These are phyloP conservation scores for Dryadomyces quercivorus DNA, from an alignment of 2,329 filamentous ascomycete species.

Conservation along the genomic window DNA sequence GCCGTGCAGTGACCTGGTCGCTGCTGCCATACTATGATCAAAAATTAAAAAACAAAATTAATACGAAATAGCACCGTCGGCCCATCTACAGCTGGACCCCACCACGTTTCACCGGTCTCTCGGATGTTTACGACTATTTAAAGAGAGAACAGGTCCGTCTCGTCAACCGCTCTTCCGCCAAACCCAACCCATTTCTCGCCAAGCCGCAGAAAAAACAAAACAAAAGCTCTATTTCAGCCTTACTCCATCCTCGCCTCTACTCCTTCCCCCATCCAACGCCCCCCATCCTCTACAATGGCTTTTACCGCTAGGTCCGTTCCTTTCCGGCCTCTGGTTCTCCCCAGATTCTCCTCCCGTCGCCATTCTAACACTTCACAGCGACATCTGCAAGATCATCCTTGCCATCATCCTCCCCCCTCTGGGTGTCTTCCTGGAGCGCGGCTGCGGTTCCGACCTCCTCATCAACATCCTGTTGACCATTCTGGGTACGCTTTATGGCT, in stretches of 20 bases:
- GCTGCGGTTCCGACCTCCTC: constrained; percentile 74
- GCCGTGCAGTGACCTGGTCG: too few species aligned
- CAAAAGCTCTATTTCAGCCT: background rate
- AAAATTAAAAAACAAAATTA: too few species aligned
- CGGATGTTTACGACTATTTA: background rate
- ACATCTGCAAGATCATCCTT: constrained; percentile 62
- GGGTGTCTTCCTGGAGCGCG: constrained; percentile 88
- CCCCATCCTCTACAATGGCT: constrained; percentile 33
- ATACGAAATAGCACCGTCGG: too few species aligned
- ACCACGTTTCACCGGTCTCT: background rate
- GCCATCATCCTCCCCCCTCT: constrained; percentile 82
- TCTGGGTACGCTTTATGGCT: constrained; percentile 33
- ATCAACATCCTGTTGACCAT: constrained; percentile 89
- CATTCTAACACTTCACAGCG: constrained; percentile 18
- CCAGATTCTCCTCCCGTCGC: too few species aligned
- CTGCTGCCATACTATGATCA: too few species aligned
- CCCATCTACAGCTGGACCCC: background rate
- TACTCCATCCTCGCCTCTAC: background rate
- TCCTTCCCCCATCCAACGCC: background rate
- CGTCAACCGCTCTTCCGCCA: background rate
- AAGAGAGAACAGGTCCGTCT: background rate
- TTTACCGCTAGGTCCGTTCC: constrained; percentile 41
- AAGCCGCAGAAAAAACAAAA: background rate
- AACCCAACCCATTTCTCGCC: background rate
- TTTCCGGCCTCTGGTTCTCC: background rate